Conservation (phyloP, 2,329 filamentous ascomycete genomes). For the Parascedosporium putredinis region DNA sequence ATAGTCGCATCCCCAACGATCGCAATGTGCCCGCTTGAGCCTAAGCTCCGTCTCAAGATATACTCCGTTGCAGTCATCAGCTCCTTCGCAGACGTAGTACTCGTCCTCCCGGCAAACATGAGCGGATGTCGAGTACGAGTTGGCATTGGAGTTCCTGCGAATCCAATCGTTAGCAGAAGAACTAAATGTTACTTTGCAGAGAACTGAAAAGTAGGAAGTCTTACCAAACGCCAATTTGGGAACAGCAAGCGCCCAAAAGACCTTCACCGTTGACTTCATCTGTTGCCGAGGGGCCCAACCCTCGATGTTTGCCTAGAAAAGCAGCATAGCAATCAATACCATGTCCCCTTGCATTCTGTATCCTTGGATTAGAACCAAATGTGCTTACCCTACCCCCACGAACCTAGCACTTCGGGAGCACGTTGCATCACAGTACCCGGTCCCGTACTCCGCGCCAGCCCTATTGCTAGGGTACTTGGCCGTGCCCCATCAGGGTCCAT, state of each 20-base stretch:
- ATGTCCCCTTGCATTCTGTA: no score
- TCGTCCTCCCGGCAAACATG: conserved; percentile 39
- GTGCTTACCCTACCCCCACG: conserved; percentile 29
- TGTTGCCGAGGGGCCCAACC: conserved; percentile 36
- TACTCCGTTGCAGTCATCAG: conserved; percentile 29
- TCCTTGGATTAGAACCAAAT: no score
- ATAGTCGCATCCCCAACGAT: conserved; percentile 55
- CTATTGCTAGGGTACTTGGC: conserved; percentile 32
- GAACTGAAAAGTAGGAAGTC: background rate
- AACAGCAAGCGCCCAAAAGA: conserved; percentile 40
- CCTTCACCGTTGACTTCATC: conserved; percentile 42
- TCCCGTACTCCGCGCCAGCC: conserved; percentile 42
- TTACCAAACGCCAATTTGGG: conserved; percentile 47
- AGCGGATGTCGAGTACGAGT: conserved; percentile 44
- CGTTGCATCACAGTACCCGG: conserved; percentile 41
- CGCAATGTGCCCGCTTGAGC: conserved; percentile 41
- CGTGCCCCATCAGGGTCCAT: conserved; percentile 46
- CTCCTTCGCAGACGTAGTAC: conserved; percentile 21
- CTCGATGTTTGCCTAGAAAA: conserved; percentile 23
- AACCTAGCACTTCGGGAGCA: conserved; percentile 37
- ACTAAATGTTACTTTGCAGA: background rate
- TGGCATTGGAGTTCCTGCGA: conserved; percentile 35
- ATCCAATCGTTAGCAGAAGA: no score
- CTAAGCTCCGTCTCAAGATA: conserved; percentile 20
- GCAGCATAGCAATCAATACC: no score